Base-by-base conservation (phyloP, 2,329 filamentous ascomycete species). In the Lanzia echinophila region DNA sequence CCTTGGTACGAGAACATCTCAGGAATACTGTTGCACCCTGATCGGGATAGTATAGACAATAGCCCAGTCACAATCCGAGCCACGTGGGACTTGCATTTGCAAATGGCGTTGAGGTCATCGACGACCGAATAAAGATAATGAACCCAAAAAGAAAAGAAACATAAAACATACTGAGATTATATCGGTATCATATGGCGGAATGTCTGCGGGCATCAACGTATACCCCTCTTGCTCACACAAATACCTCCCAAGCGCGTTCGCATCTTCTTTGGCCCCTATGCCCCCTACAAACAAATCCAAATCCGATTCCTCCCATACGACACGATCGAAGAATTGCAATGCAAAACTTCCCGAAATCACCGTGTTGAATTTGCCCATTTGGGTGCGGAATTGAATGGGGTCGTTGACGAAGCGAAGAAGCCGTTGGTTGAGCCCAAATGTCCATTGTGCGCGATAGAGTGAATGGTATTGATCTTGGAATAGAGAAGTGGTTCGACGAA, bases 261-360 rank as follows among this genome's bases (percentile, higher is more conserved):
- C 24, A 7, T 20, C 10, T 15, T 56, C 24, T 8, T 28, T 28
- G 4, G 24, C 24, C 24, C 8, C 24, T 4, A 28, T 4, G 4
- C 24, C 24, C 24, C 24, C 24, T 12, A 52, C 20, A 31, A 41
- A 57, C 11, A 57, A 54, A 38, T 57, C 47, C n/a, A 57, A 32
- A 38, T 55, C 51, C 2, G 51, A 47, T 6, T 52, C 51, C 2
- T 48, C 10, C 55, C 51, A 57, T 10, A 51, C 13, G 10, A 28
- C 33, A 24, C 51, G 46, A 15, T 44, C 55, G 17, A 57, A 51
- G 20, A 54, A 57, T 34, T 57, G 55, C 24, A 57, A 28, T 5
- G 52, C 51, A 32, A 57, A 55, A 32, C 47, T 47, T 45, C 55
- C 52, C 20, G 51, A 53, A n/a, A 57, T 51, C 3, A 57, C 12